Conservation (phyloP, 2,329 filamentous ascomycete species). For the Xylariomycetidae sp. region DNA sequence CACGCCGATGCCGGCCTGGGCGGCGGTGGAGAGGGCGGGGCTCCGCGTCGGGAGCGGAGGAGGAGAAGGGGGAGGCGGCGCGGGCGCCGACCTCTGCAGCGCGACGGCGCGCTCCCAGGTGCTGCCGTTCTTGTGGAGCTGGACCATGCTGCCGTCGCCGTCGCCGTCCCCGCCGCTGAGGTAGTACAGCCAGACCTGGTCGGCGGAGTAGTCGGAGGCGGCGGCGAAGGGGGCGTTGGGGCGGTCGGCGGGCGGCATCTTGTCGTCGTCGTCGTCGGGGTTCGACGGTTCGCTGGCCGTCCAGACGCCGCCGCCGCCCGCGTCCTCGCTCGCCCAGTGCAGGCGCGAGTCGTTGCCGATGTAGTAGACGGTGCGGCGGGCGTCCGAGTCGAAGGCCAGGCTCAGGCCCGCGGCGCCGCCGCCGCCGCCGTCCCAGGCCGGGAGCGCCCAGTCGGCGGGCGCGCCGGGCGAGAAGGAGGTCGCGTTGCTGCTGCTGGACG, state of each 20-base stretch:
- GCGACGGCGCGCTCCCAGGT: conserved; percentile 22
- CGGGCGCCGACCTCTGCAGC: conserved; percentile 9
- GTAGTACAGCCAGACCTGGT: conserved; percentile 28
- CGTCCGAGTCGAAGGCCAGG: conserved; percentile 7
- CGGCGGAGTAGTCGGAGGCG: conserved; percentile 16
- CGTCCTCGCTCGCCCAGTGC: conserved; percentile 19
- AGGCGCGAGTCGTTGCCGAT: conserved; percentile 23
- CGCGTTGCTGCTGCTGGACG: conserved; percentile 6
- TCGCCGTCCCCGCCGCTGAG: conserved; percentile 13
- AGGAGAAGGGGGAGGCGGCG: neutral
- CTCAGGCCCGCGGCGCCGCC: conserved; percentile 5
- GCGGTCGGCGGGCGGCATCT: conserved; percentile 29
- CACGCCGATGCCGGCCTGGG: conserved; percentile 11
- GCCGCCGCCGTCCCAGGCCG: conserved; percentile 10
- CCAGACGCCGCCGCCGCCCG: neutral
- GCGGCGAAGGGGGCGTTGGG: conserved; percentile 22
- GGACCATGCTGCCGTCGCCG: conserved; percentile 14
- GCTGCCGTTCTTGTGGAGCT: conserved; percentile 18
- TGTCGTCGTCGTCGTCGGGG: conserved; percentile 2
- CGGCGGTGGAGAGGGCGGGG: conserved; percentile 6
- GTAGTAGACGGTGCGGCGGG: conserved; percentile 9
- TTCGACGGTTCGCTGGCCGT: no score
- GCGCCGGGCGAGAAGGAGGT: conserved; percentile 1
- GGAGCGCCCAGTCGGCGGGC: conserved; percentile 2
- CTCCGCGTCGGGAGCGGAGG: neutral